Base-by-base conservation (phyloP, 192 early-diverging fungal species). In the Mortierella hygrophila region DNA sequence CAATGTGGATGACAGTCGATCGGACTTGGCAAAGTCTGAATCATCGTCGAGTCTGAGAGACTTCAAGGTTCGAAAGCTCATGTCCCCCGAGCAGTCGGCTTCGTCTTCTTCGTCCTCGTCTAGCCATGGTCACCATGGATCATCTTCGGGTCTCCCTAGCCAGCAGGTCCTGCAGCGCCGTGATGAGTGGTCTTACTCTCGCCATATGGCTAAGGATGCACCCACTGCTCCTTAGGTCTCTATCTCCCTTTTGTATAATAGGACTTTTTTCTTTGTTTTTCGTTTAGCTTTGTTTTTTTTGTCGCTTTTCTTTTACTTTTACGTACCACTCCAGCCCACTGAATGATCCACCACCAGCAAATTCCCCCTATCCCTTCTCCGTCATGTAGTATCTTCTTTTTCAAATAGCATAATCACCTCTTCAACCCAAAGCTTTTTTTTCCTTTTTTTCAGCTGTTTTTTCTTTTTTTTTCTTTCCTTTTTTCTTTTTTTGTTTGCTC, bases 31-130 rank as follows among this genome's bases (percentile, higher is more conserved):
- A 35, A 83, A 70, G 18, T 32, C 47, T 0, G 75, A 77, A 44
- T 52, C 72, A 15, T n/a, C 78, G 40, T 40, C 74, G 6, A 65
- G 60, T 65, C 41, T 47, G 20, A 68, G 83, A 41, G 83, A 85
- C n/a, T 85, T 74, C 76, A 86, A 86, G 40, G 70, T 86, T 38
- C 79, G 84, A 41, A 86, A 86, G 75, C 75, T 86, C 29, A 86
- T 86, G 84, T 46, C 84, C 2, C 84, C 63, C 21, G 84, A 86
- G 4, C 75, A 78, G 18, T 78, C 79, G 32, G 74, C 73, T 20
- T 57, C 77, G n/a, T 78, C 84, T 20, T 78, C 77, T 26, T 49
- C 57, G 8, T 18, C 35, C 15, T 46, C 69, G 26, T 23, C 32
- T 16, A 10, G 26, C 26, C 32, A 55, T 26, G 73, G 35, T 15